These are phyloP conservation scores for Phytophthora ramorum DNA, from an alignment of 352 stramenopile genomes.

Conservation along the genomic window DNA sequence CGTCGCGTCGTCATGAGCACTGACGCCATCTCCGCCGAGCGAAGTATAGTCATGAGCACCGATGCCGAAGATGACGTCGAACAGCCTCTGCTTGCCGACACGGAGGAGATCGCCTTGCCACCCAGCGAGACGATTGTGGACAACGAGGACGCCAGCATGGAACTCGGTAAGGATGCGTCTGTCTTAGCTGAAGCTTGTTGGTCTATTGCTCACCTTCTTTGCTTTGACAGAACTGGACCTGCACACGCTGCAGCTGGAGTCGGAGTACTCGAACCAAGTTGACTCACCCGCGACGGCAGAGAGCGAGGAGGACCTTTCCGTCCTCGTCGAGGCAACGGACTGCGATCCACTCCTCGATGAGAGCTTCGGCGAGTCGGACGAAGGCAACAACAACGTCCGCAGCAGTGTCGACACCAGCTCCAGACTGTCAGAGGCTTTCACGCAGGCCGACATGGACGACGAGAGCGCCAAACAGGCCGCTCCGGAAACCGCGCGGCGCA, in stretches of 20 bases:
- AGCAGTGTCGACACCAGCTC: background rate
- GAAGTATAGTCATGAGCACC: constrained; percentile 16
- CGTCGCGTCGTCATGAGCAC: constrained; percentile 8
- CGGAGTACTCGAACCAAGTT: constrained; percentile 61
- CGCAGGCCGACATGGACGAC: constrained; percentile 5
- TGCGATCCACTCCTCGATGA: constrained; percentile 20
- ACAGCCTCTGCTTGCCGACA: constrained; percentile 21
- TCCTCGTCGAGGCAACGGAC: constrained; percentile 18
- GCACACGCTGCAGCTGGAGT: constrained; percentile 26
- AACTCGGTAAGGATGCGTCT: constrained; percentile 19
- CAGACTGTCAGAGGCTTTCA: constrained; percentile 27
- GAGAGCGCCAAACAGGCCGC: constrained; percentile 13
- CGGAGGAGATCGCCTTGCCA: background rate
- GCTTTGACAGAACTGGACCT: constrained; percentile 38
- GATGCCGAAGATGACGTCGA: constrained; percentile 24
- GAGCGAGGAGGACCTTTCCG: constrained; percentile 13
- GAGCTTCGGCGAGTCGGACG: constrained; percentile 4
- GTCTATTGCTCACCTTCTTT: background rate
- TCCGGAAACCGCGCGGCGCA: constrained; percentile 24
- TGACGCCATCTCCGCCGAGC: constrained; percentile 14
- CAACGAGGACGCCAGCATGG: constrained; percentile 10
- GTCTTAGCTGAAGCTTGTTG: background rate
- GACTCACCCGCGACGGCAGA: constrained; percentile 37
- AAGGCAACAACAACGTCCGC: constrained; percentile 30
- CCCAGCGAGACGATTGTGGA: constrained; percentile 4